Evolutionary conservation across 768 basidiomycete genomes (phyloP).

Genomic region (Leccinum uliginosum): DNA sequence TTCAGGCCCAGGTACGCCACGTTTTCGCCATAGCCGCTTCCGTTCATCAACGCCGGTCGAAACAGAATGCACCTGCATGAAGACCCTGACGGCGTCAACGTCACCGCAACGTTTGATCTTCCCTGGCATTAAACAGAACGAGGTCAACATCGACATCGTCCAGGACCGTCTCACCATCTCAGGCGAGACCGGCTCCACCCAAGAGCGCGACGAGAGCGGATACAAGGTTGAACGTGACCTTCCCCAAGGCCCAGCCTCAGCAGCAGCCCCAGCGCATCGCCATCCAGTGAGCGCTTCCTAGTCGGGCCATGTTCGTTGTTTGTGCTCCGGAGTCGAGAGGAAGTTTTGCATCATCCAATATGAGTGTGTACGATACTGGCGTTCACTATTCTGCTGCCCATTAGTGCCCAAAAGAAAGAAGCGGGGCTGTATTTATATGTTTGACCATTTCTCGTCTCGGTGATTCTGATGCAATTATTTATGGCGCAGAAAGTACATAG

Average conservation of each 20-base stretch:
- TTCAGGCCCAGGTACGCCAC: too few species aligned
- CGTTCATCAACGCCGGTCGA: background rate
- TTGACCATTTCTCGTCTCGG: too few species aligned
- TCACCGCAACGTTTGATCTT: slow-evolving; percentile 59
- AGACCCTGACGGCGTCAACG: slow-evolving; percentile 39
- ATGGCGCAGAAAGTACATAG: too few species aligned
- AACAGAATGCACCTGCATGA: slow-evolving; percentile 56
- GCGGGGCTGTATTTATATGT: too few species aligned
- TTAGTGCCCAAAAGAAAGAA: too few species aligned
- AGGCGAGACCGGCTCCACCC: slow-evolving; percentile 39
- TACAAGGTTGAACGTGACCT: slow-evolving; percentile 35
- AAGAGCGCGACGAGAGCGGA: slow-evolving; percentile 30
- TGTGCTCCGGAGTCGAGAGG: background rate
- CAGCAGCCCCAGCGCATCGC: slow-evolving; percentile 43
- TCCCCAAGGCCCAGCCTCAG: slow-evolving; percentile 43
- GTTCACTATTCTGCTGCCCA: too few species aligned
- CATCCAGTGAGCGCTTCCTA: slow-evolving; percentile 15
- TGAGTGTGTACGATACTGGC: background rate
- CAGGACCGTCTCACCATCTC: slow-evolving; percentile 47
- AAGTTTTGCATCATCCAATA: background rate
- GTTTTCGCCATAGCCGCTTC: background rate
- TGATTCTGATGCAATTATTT: too few species aligned
- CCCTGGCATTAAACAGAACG: slow-evolving; percentile 49
- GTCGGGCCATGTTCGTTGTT: background rate
- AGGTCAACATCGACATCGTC: slow-evolving; percentile 49